Conservation (phyloP, 163 green algal genomes). For the Scenedesmus sp. region DNA sequence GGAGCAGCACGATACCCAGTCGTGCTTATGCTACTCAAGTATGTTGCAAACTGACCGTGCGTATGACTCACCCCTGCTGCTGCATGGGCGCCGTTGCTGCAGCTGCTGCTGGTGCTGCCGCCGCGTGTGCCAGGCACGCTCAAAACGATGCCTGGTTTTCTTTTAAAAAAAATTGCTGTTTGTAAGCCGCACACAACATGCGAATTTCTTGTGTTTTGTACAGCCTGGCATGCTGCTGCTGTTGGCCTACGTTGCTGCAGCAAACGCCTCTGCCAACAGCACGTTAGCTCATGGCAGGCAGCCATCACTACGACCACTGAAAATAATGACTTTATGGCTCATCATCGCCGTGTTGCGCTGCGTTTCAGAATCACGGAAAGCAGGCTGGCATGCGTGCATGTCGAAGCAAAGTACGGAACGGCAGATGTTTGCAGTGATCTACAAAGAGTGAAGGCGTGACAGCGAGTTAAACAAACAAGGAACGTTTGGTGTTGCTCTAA, state of each 20-base stretch:
- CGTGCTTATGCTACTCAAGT: background rate
- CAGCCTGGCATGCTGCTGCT: background rate
- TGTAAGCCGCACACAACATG: background rate
- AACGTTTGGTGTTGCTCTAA: background rate
- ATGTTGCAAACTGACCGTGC: background rate
- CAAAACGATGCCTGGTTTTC: background rate
- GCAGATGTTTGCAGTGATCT: background rate
- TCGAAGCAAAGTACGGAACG: background rate
- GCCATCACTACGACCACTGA: background rate
- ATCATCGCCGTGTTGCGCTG: too few relatives aligned
- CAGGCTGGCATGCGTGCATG: background rate
- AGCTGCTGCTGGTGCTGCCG: background rate
- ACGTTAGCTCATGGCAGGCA: background rate
- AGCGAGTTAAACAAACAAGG: background rate
- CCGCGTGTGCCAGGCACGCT: background rate
- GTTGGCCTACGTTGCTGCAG: background rate
- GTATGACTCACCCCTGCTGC: background rate
- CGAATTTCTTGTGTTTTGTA: background rate
- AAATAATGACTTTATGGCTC: too few relatives aligned
- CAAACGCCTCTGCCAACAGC: background rate
- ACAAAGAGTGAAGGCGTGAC: background rate
- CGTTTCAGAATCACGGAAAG: background rate
- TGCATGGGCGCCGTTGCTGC: background rate
- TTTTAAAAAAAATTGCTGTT: background rate
- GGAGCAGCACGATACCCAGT: background rate